Evolutionary conservation across 2,329 filamentous ascomycete species (phyloP), one percentile per base, ranked within the genome.

Genomic region (Hypoxylon sp.): DNA sequence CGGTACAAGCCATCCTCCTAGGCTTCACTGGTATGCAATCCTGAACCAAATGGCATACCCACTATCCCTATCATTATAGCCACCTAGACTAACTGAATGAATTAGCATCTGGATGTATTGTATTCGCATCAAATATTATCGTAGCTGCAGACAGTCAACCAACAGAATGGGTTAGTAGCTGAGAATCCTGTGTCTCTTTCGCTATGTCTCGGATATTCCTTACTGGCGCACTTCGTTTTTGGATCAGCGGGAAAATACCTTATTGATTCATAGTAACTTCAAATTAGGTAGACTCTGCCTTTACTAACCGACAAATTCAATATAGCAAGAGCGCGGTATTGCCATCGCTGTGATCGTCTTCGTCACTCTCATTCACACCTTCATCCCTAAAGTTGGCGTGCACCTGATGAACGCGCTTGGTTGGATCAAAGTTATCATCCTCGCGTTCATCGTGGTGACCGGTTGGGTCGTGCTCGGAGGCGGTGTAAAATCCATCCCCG

Each of bases 371-470:
- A 52, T 52, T 17, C 48, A 52, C 8, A 52, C 48, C 10, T 52
- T 52, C 48, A 35, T 52, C 24, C 48, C 48, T 5, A 52, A 52
- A n/a, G 48, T 52, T 17, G 48, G 48, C 15, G 48, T 52, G n/a
- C 48, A 52, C 17, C 29, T 52, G 6, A 52, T 52, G 48, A 52
- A 52, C 13, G 48, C 15, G 29, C 48, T 52, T 21, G 48, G 48
- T 21, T 52, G 48, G 48, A 52, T 52, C 29, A 52, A 52, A 35
- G 48, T 52, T 13, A 52, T 52, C 17, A 52, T 52, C 29, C 48
- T 52, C n/a, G 29, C 48, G n/a, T 52, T 52, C 17, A 52, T 52
- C 17, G 48, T 52, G 48, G 48, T 52, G n/a, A 52, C 48, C 11
- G 48, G 48, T 13, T 52, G 48, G 48, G 48, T 52, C n/a, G 48